Percentiles rank a stretch among this genome's conserved stretches.
phyloP scores from a whole-genome alignment of 768 basidiomycete species.

The Leccinum aurantiacum region DNA sequence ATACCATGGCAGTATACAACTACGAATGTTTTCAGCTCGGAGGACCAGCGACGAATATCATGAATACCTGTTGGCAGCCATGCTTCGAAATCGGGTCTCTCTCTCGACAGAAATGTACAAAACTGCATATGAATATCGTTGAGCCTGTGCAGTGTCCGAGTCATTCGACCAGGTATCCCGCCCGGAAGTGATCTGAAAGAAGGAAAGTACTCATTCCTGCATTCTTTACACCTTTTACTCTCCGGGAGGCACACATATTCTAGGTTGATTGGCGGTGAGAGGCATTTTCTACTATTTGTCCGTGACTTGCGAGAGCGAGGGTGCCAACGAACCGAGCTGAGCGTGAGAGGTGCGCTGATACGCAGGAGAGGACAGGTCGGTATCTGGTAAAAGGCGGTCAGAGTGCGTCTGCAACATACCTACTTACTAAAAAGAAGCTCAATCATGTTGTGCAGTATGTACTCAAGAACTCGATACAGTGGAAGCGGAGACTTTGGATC shows the following conservation, averaged over 20 bases:
- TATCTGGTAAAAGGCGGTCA: no score
- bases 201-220: slow-evolving; percentile 60
- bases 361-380: no score
- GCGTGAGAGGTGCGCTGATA: no score
- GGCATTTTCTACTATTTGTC: no score
- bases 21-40: slow-evolving; percentile 74
- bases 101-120: slow-evolving; percentile 71
- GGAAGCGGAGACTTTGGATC: no score
- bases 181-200: slow-evolving; percentile 35
- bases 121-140: slow-evolving; percentile 63
- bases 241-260: no score
- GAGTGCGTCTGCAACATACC: no score
- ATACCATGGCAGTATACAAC: slow-evolving; percentile 62
- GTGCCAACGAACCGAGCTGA: no score
- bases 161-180: slow-evolving; percentile 58
- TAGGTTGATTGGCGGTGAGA: no score
- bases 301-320: no score
- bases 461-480: neutral
- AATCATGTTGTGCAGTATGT: no score
- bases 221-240: slow-evolving; percentile 31
- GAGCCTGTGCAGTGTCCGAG: slow-evolving; percentile 49
- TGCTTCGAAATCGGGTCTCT: slow-evolving; percentile 65
- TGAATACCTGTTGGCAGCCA: slow-evolving; percentile 62
- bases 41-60: slow-evolving; percentile 59
- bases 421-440: no score